Percentiles rank a stretch among this genome's conserved stretches.
Evolutionary conservation across 495 filamentous ascomycete genomes (phyloP).

Genomic region (Neurospora terricola): DNA sequence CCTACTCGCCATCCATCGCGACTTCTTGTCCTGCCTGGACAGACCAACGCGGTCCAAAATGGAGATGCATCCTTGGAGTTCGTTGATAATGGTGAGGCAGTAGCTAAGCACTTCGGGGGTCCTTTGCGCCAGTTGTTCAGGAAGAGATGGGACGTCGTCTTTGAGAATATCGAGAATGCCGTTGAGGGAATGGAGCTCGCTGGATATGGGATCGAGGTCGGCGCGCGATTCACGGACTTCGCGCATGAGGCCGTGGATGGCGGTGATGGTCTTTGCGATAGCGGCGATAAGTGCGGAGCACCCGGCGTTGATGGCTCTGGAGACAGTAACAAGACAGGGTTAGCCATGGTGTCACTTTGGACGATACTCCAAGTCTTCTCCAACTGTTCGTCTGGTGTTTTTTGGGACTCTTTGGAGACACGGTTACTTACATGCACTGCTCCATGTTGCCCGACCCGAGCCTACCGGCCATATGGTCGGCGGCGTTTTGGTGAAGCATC

Average conservation of each 20-base stretch:
- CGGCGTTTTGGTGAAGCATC: neutral
- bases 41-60: constrained; percentile 18
- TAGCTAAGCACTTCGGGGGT: constrained; percentile 26
- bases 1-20: constrained; percentile 28
- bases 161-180: constrained; percentile 33
- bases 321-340: neutral
- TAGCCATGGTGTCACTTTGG: neutral
- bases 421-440: neutral
- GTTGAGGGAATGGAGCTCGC: constrained; percentile 39
- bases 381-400: neutral
- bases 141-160: constrained; percentile 33
- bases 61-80: constrained; percentile 25
- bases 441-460: neutral
- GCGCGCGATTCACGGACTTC: constrained; percentile 37
- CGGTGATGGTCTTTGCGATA: constrained; percentile 20
- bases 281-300: constrained; percentile 31
- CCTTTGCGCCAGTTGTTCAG: constrained; percentile 24
- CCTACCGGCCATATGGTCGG: neutral
- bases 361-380: neutral
- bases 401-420: neutral
- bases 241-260: constrained; percentile 29
- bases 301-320: constrained; percentile 30
- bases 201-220: constrained; percentile 36
- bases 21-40: constrained; percentile 30
- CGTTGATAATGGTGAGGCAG: constrained; percentile 25